phyloP scores from a whole-genome alignment of 306 rosid genomes.

The Prunus mira region DNA sequence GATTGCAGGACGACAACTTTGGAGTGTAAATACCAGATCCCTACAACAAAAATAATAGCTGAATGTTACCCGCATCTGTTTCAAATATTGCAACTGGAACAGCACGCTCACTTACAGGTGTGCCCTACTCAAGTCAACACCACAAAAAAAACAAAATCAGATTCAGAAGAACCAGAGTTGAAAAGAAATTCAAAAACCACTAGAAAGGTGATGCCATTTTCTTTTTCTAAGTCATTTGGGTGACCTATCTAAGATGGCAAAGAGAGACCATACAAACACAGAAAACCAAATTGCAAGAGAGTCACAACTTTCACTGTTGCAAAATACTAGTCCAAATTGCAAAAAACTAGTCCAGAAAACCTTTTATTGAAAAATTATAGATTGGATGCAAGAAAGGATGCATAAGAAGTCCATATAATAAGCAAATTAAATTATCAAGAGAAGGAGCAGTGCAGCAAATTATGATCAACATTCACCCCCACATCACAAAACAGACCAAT shows the following conservation, averaged over 20 bases:
- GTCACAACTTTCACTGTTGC: neutral
- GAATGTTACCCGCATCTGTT: constrained; percentile 76
- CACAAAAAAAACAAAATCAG: neutral
- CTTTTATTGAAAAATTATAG: neutral
- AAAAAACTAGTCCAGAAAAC: neutral
- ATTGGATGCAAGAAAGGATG: neutral
- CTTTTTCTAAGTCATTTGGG: neutral
- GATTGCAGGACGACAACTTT: too few species aligned
- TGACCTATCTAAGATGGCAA: neutral
- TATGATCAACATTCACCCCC: neutral
- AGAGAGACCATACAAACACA: neutral
- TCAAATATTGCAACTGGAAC: constrained; percentile 97
- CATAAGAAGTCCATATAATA: neutral
- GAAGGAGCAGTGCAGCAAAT: neutral
- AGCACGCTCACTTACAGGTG: constrained; percentile 99
- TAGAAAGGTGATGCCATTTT: neutral
- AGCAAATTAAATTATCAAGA: too few species aligned
- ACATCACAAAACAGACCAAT: neutral
- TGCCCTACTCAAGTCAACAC: constrained; percentile 58
- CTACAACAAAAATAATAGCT: constrained; percentile 10
- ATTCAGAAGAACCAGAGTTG: neutral
- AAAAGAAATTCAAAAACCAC: neutral
- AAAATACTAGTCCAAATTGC: neutral
- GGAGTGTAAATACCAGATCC: too few species aligned
- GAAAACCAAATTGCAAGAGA: constrained; percentile 1